Evolutionary conservation across 2,329 filamentous ascomycete species (phyloP), one percentile per base, ranked within the genome.

Genomic region (Xylogone sp.): DNA sequence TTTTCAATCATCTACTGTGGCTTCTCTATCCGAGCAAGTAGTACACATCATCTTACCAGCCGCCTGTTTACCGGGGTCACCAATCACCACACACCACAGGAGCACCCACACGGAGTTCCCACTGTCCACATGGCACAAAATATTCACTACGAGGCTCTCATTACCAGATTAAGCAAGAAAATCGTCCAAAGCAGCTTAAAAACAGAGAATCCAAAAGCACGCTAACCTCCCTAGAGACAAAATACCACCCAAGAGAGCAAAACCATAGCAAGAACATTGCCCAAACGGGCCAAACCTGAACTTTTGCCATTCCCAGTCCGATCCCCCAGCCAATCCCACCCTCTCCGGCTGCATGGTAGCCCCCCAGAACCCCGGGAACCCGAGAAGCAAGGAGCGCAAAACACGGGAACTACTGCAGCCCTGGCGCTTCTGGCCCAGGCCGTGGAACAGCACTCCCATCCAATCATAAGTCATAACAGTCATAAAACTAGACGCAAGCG

Each of bases 381-480:
- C 34, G 12, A 39, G 6, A 39, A 39, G 34, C 34, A 31, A 31
- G 27, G 27, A 31, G 13, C 27, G 27, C 27, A 39, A 4, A 39
- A 39, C 34, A 18, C 34, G 34, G 34, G 34, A 39, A 39, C 34
- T 39, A 39, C 34, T 39, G 34, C 34, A 39, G 34, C 34, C 34
- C 34, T 39, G 34, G 34, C 34, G 34, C 34, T 39, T 39, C 34
- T 39, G 34, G 34, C 34, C 10, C 34, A 39, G 34, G 47, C 49
- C 45, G 34, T 45, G 48, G 45, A 49, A 52, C 56, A 48, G 46
- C 50, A 22, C 43, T 49, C 43, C 49, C 48, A 43, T 20, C 57
- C 55, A 59, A 56, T 57, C 52, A 59, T 53, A 56, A 54, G 42
- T 55, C 50, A 43, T 54, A 51, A 51, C 42, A 45, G 54, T 52